Evolutionary conservation across 2,329 filamentous ascomycete genomes (phyloP).

Genomic region (Phialophora verrucosa): DNA sequence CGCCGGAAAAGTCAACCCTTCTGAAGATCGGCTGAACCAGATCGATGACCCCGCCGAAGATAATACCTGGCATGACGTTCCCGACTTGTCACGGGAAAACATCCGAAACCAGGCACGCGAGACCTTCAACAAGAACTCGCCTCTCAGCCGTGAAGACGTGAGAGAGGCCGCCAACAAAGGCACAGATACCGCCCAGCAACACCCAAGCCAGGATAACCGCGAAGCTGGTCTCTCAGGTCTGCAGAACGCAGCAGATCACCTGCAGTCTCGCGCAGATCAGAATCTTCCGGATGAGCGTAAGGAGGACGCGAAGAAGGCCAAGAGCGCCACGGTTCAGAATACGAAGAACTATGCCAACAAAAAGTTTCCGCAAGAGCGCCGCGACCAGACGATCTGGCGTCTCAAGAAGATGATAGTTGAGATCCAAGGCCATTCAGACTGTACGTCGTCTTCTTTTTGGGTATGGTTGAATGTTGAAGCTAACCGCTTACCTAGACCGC

Average conservation of each 20-base stretch:
- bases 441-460: constrained; percentile 47
- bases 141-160: constrained; percentile 63
- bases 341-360: constrained; percentile 77
- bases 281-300: constrained; percentile 69
- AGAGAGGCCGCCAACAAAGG: constrained; percentile 66
- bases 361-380: constrained; percentile 91
- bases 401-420: constrained; percentile 98
- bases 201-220: constrained; percentile 37
- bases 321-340: constrained; percentile 50
- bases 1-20: constrained; percentile 75
- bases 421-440: constrained; percentile 93
- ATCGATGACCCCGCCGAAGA: constrained; percentile 86
- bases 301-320: constrained; percentile 47
- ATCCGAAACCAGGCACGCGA: constrained; percentile 71
- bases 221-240: constrained; percentile 47
- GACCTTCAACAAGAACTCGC: constrained; percentile 62
- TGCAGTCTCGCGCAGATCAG: constrained; percentile 64
- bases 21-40: constrained; percentile 74
- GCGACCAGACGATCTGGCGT: constrained; percentile 88
- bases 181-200: constrained; percentile 59
- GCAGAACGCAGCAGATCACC: constrained; percentile 44
- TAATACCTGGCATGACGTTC: constrained; percentile 91
- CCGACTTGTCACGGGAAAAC: constrained; percentile 72
- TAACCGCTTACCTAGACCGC: constrained; percentile 62
- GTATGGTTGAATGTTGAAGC: constrained; percentile 32